A percentile compares a stretch with the other conserved stretches of the same genome.
These are phyloP conservation scores for Hysterangium stoloniferum DNA, from an alignment of 768 basidiomycete species.

Conservation along the genomic window DNA sequence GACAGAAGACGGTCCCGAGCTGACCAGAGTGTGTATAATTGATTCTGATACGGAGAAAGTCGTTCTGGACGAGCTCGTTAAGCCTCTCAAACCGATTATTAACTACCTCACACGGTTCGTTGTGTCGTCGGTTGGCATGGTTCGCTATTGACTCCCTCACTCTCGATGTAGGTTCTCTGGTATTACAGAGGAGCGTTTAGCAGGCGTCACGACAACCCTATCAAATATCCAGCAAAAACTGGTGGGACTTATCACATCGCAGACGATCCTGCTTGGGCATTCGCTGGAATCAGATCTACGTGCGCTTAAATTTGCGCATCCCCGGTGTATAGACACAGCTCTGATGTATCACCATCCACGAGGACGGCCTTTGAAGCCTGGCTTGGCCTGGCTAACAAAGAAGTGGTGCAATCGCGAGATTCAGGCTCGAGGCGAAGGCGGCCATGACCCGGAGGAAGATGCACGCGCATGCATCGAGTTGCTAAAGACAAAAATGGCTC, in stretches of 20 bases:
- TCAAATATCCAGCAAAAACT: constrained; percentile 69
- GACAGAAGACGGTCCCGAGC: constrained; percentile 84
- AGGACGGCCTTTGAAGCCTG: constrained; percentile 89
- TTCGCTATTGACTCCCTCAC: not conserved
- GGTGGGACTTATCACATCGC: constrained; percentile 51
- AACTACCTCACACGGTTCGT: constrained; percentile 89
- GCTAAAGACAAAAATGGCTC: constrained; percentile 69
- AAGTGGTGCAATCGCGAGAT: constrained; percentile 91
- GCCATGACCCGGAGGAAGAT: constrained; percentile 94
- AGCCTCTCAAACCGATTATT: constrained; percentile 71
- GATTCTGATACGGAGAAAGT: constrained; percentile 66
- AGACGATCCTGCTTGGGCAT: constrained; percentile 85
- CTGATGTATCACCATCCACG: constrained; percentile 88
- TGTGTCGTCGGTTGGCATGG: not conserved
- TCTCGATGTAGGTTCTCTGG: constrained; percentile 70
- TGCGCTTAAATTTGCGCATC: constrained; percentile 81
- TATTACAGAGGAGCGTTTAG: constrained; percentile 71
- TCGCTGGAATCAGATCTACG: constrained; percentile 92
- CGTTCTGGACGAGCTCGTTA: constrained; percentile 85
- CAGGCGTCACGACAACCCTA: constrained; percentile 67
- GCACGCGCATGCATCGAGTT: constrained; percentile 84
- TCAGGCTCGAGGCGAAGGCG: constrained; percentile 74
- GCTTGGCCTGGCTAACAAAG: constrained; percentile 93
- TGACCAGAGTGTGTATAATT: constrained; percentile 79
- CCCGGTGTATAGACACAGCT: constrained; percentile 87